Evolutionary conservation across 306 rosid species (phyloP), one percentile per base, ranked within the genome.

Genomic region (Notholithocarpus densiflorus): DNA sequence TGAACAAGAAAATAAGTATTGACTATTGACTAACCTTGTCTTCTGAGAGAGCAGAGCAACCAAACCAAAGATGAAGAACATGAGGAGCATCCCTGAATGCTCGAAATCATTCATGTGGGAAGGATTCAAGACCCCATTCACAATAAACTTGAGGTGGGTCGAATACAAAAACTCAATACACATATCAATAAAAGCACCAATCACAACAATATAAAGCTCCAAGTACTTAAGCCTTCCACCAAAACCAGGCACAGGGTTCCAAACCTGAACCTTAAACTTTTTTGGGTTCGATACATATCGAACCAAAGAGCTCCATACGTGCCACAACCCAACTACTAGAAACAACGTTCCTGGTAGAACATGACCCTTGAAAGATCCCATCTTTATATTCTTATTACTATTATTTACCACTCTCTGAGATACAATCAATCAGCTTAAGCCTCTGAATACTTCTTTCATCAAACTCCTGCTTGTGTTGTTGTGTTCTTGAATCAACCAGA

Each of bases 281-380:
- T 77, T 84, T 21, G 97, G 98, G 72, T 87, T 87, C 2, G 84
- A 76, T 14, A 71, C 76, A 72, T 86, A 87, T 78, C 98, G 83
- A 55, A 91, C 89, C 82, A 95, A 48, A 75, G 96, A 32, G 32
- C 94, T 77, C 98, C 98, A 93, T 80, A 91, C 86, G 80, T 96
- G 99, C 98, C 99, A 96, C 5, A 87, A 45, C 68, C 99, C 99
- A 76, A 96, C 87, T n/a, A 91, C 48, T 64, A 96, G 87, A 89
- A 96, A 96, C 77, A 93, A 81, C 15, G 98, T 93, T 80, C 99
- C 99, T 1, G 99, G 99, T 73, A 96, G 81, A 81, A 78, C 93
- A 87, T 96, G 99, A 71, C 99, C 99, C 82, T 85, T 81, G 84
- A 96, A 96, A 84, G 99, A 96, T 76, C 99, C 99, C 99, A 96